Conservation (phyloP, 306 rosid species). For the Acmispon strigosus region DNA sequence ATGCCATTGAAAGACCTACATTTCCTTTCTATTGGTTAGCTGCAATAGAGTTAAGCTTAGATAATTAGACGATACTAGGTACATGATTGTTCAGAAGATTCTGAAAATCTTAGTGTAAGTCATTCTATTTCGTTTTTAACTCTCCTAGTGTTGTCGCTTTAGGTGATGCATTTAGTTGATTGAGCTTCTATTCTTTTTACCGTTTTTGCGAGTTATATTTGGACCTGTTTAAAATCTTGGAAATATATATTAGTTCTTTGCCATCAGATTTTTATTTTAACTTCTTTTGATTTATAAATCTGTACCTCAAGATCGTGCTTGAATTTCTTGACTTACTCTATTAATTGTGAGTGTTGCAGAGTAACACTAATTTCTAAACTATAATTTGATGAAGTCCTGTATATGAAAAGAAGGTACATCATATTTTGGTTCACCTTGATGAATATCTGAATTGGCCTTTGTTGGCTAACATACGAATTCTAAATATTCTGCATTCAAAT, state of each 20-base stretch:
- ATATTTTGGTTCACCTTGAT: background rate
- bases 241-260: conserved; percentile 14
- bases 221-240: conserved; percentile 21
- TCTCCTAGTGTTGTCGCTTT: conserved; percentile 7
- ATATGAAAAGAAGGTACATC: background rate
- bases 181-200: conserved; percentile 27
- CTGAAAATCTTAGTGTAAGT: conserved; percentile 34
- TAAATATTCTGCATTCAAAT: background rate
- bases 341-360: background rate
- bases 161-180: conserved; percentile 22
- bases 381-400: background rate
- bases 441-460: background rate
- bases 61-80: conserved; percentile 33
- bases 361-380: background rate
- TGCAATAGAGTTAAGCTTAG: conserved; percentile 23
- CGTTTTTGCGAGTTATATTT: conserved; percentile 18
- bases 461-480: background rate
- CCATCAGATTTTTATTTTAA: background rate
- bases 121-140: background rate
- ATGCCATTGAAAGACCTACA: conserved; percentile 20
- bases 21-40: conserved; percentile 23
- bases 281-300: background rate
- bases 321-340: background rate
- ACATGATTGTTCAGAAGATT: conserved; percentile 33
- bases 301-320: background rate